Evolutionary conservation across 345 rosid genomes (phyloP), one percentile per base, ranked within the genome.

Genomic region (Limnanthes douglasii): DNA sequence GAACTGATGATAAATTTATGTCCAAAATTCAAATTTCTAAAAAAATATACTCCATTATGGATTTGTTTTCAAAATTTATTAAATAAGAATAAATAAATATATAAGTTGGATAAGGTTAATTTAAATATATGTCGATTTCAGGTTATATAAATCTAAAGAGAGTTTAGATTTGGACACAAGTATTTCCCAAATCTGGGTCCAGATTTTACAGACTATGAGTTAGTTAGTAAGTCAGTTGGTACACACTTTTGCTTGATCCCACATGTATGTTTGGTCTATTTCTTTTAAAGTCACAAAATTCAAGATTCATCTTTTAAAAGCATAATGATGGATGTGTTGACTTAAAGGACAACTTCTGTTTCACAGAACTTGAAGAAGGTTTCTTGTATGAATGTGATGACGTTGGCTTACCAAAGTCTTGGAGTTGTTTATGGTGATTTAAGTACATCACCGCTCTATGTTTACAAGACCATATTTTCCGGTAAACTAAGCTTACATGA

Each of bases 341-440:
- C 11, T 26, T 3, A 28, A 23, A 29, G 64, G 56, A 37, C 53
- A n/a, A n/a, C n/a, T n/a, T n/a, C n/a, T n/a, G n/a, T n/a, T n/a
- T n/a, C n/a, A 27, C 74, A 80, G 93, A 68, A 65, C 16, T 37
- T 57, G 58, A 73, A 64, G 79, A 66, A 46, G 56, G 54, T 52
- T 10, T 70, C 86, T 8, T 67, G 53, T 59, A 41, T 59, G 28
- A 63, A 64, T 7, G 67, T 68, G 31, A 64, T 75, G 7, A 62
- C 83, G 37, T 69, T 82, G 56, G 95, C 93, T 45, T 86, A 82
- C 54, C 90, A 78, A 44, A 78, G 93, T 53, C 81, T 88, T 56
- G 97, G 97, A 37, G 73, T 83, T 17, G 85, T 88, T 45, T 88
- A 83, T 56, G 81, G 90, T 3, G 93, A 71, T 54, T 56, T 82